Conservation (phyloP, 257 asterid genomes). For the Nicotiana obtusifolia region DNA sequence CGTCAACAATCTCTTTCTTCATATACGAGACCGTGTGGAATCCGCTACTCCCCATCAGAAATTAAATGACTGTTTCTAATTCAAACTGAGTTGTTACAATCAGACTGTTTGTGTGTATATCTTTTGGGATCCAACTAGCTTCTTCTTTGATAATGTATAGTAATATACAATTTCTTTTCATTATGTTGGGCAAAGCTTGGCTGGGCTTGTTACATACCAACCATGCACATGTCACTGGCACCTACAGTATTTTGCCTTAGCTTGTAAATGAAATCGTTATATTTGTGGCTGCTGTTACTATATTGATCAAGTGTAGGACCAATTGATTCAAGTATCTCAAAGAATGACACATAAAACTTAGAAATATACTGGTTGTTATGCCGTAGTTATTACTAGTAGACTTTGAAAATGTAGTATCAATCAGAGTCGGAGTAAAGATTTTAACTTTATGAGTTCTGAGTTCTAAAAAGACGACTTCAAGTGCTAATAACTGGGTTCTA, state of each 20-base stretch:
- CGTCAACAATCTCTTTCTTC: too few relatives aligned
- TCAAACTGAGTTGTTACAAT: too few relatives aligned
- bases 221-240: slow-evolving; percentile 23
- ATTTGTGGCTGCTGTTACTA: slow-evolving; percentile 18
- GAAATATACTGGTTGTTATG: background rate
- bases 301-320: slow-evolving; percentile 5
- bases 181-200: slow-evolving; percentile 9
- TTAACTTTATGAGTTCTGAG: too few relatives aligned
- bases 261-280: background rate
- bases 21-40: too few relatives aligned
- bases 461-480: too few relatives aligned
- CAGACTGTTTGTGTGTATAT: too few relatives aligned
- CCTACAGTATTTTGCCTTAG: background rate
- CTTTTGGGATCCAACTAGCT: background rate
- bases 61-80: too few relatives aligned
- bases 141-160: background rate
- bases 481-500: too few relatives aligned
- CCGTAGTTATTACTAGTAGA: background rate
- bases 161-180: background rate
- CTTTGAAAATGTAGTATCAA: background rate
- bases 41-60: too few relatives aligned
- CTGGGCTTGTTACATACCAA: slow-evolving; percentile 27
- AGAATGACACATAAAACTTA: background rate
- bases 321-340: background rate
- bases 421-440: too few relatives aligned